Conservation (phyloP, 2,329 filamentous ascomycete species). For the Alternaria sp. region DNA sequence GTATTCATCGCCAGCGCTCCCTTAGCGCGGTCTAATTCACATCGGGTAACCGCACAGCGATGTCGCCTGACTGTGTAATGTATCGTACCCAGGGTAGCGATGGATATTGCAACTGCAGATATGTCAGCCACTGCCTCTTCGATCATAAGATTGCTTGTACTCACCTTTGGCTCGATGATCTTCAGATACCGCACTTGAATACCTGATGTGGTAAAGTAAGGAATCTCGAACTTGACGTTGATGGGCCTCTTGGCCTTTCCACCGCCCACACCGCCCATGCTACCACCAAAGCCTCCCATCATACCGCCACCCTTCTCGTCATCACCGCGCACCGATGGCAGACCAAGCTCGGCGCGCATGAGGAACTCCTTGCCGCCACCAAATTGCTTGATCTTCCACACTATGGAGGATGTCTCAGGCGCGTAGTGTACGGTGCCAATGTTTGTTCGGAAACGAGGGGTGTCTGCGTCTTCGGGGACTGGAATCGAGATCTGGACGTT, state of each 20-base stretch:
- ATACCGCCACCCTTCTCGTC: conserved; percentile 96
- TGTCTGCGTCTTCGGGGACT: conserved; percentile 95
- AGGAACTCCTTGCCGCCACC: conserved; percentile 98
- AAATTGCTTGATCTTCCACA: conserved; percentile 99
- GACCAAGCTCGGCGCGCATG: conserved; percentile 94
- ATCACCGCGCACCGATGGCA: conserved; percentile 92
- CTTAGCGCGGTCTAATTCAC: conserved; percentile 62
- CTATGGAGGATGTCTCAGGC: conserved; percentile 94
- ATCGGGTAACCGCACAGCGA: conserved; percentile 93
- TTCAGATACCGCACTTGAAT: conserved; percentile 99
- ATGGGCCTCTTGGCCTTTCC: conserved; percentile 95
- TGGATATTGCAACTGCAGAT: conserved; percentile 88
- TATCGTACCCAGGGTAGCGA: conserved; percentile 98
- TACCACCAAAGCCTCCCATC: conserved; percentile 96
- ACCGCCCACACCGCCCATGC: conserved; percentile 84
- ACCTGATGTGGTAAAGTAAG: conserved; percentile 99
- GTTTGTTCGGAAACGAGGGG: conserved; percentile 94
- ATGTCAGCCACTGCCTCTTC: conserved; percentile 6
- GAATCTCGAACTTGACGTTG: conserved; percentile 99
- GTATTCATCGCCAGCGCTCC: not conserved
- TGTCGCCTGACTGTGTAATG: conserved; percentile 97
- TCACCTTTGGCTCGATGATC: conserved; percentile 98
- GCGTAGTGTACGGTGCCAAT: conserved; percentile 97
- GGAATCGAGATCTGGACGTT: conserved; percentile 98
- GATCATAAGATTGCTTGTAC: conserved; percentile 28